phyloP scores from a whole-genome alignment of 1,284 basidiomycete genomes.

The Pseudozyma sp. region DNA sequence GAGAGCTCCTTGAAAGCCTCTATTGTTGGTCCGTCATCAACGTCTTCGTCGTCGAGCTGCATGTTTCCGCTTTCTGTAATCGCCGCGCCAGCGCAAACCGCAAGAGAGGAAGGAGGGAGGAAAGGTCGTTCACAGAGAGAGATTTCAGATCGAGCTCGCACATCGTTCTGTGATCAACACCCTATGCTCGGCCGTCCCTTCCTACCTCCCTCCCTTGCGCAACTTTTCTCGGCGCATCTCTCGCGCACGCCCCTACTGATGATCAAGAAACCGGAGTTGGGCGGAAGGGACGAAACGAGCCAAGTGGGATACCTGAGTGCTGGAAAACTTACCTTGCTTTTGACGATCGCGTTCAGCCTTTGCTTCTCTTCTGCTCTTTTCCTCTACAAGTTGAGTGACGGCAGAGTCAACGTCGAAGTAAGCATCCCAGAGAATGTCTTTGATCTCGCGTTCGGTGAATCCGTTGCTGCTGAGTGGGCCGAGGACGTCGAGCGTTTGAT shows the following conservation, averaged over 20 bases:
- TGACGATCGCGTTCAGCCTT: slow-evolving; percentile 52
- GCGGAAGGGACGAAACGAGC: slow-evolving; percentile 33
- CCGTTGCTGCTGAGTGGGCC: slow-evolving; percentile 54
- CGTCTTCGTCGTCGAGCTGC: slow-evolving; percentile 27
- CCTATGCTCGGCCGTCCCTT: slow-evolving; percentile 25
- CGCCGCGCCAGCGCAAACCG: neutral
- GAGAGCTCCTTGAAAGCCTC: slow-evolving; percentile 75
- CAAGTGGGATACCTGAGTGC: slow-evolving; percentile 1
- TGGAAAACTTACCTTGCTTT: slow-evolving; percentile 48
- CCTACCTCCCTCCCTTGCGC: too few relatives aligned
- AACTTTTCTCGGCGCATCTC: slow-evolving; percentile 1
- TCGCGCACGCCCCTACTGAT: slow-evolving; percentile 11
- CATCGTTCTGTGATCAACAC: slow-evolving; percentile 1
- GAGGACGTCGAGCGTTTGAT: slow-evolving; percentile 51
- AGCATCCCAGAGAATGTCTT: slow-evolving; percentile 85
- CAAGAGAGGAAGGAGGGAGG: neutral
- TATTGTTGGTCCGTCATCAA: slow-evolving; percentile 21
- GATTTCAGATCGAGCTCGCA: slow-evolving; percentile 20
- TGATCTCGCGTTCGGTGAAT: slow-evolving; percentile 72
- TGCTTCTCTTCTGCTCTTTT: slow-evolving; percentile 54
- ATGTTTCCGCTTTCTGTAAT: slow-evolving; percentile 31
- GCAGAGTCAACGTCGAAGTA: slow-evolving; percentile 88
- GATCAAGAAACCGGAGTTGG: slow-evolving; percentile 11
- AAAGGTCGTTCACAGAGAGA: slow-evolving; percentile 5
- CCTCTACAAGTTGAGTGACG: slow-evolving; percentile 75